phyloP scores from a whole-genome alignment of 202 grass and related monocot genomes.

The Saccharum hybrid region DNA sequence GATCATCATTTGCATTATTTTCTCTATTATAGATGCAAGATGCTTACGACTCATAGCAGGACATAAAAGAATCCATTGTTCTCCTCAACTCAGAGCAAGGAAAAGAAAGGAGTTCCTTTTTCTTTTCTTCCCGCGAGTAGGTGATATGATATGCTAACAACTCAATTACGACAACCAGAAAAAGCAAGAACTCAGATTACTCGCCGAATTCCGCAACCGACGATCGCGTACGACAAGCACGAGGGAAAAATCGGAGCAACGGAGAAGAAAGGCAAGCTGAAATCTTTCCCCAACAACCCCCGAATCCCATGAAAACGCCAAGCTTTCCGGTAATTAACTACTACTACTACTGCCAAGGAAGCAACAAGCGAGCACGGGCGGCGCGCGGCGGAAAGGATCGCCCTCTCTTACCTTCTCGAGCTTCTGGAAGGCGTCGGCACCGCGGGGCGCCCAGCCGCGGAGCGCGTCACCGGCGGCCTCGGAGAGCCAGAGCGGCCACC shows the following conservation, averaged over 20 bases:
- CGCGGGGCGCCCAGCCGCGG: conserved; percentile 71
- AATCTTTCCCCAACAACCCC: conserved; percentile 10
- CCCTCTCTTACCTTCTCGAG: conserved; percentile 72
- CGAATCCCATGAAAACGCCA: conserved; percentile 36
- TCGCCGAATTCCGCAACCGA: neutral
- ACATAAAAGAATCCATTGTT: conserved; percentile 1
- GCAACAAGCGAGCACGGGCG: neutral
- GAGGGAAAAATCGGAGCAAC: conserved; percentile 31
- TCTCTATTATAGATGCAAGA: conserved; percentile 6
- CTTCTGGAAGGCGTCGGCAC: conserved; percentile 83
- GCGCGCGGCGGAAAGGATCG: neutral
- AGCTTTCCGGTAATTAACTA: conserved; percentile 23
- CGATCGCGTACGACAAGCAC: conserved; percentile 30
- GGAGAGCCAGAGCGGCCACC: conserved; percentile 93
- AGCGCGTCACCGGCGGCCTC: conserved; percentile 74
- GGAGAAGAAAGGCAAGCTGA: neutral
- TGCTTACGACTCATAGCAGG: neutral
- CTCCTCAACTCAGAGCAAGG: conserved; percentile 19
- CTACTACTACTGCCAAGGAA: neutral
- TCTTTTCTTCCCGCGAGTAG: too few relatives aligned
- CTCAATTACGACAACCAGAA: conserved; percentile 9
- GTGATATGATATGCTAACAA: conserved; percentile 27
- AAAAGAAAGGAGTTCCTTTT: neutral
- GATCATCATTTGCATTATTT: conserved; percentile 31
- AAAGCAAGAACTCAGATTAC: conserved; percentile 34